A percentile compares a stretch with the other conserved stretches of the same genome.
These are phyloP conservation scores for Lophiostoma macrostomum DNA, from an alignment of 495 filamentous ascomycete species.

Conservation along the genomic window DNA sequence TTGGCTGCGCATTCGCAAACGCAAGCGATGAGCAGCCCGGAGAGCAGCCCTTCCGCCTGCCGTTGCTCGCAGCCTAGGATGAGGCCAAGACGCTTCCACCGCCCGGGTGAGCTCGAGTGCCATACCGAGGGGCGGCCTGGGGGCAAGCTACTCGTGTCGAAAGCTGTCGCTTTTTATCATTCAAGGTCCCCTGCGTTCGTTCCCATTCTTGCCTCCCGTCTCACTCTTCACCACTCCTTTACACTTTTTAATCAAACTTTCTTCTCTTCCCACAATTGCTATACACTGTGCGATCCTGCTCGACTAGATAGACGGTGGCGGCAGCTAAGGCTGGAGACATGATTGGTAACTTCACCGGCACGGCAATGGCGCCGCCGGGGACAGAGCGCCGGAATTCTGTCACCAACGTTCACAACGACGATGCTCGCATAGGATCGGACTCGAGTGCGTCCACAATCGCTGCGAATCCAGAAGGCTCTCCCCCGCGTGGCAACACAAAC, in stretches of 20 bases:
- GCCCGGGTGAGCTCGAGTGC: not conserved
- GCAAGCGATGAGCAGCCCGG: not conserved
- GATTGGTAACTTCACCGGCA: too few species aligned
- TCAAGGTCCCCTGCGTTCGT: too few species aligned
- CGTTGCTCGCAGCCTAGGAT: constrained; percentile 1
- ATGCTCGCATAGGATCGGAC: constrained; percentile 7
- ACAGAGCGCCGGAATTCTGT: too few species aligned
- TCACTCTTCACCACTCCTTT: not conserved
- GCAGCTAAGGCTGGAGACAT: too few species aligned
- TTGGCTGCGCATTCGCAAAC: not conserved
- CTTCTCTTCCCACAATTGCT: too few species aligned
- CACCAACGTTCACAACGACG: too few species aligned
- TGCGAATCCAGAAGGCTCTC: constrained; percentile 6
- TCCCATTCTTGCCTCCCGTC: too few species aligned
- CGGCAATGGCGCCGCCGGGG: too few species aligned
- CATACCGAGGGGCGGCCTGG: not conserved
- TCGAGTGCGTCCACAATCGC: constrained; percentile 26
- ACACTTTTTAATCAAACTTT: too few species aligned
- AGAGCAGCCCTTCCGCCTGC: constrained; percentile 9
- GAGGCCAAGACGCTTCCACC: not conserved
- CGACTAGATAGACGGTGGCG: too few species aligned
- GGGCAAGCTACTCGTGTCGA: not conserved
- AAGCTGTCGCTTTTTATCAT: too few species aligned
- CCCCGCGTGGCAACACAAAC: constrained; percentile 13
- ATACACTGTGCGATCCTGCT: too few species aligned